Conservation (phyloP, 805 yeast species). For the Metschnikowia shivogae region DNA sequence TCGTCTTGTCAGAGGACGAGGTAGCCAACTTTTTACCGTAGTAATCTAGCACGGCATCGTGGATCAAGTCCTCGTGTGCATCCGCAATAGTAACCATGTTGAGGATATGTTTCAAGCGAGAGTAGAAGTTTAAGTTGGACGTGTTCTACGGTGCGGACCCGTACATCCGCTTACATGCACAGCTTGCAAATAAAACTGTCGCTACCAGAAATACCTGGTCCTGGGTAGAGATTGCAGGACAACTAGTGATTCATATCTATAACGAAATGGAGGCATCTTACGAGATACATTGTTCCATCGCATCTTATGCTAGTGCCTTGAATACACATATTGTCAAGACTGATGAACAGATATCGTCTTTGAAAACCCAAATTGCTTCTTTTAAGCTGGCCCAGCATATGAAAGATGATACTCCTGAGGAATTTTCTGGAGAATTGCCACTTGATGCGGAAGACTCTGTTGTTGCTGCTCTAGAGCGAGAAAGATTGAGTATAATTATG, state of each 20-base stretch:
- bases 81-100: constrained; percentile 78
- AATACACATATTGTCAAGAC: constrained; percentile 12
- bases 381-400: constrained; percentile 10
- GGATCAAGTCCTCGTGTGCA: constrained; percentile 90
- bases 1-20: constrained; percentile 18
- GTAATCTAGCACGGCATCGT: constrained; percentile 95
- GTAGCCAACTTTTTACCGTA: constrained; percentile 89
- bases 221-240: not conserved
- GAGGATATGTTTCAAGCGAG: not conserved
- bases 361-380: constrained; percentile 6
- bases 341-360: constrained; percentile 6
- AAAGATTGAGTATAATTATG: constrained; percentile 30
- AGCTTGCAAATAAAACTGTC: not conserved
- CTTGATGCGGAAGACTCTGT: constrained; percentile 13
- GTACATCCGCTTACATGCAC: constrained; percentile 1
- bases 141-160: constrained; percentile 5
- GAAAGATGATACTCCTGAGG: not conserved
- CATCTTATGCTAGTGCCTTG: constrained; percentile 9
- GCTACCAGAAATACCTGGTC: not conserved
- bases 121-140: constrained; percentile 1
- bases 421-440: not conserved
- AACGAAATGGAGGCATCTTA: constrained; percentile 7
- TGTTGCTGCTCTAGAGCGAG: constrained; percentile 25
- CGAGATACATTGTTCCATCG: constrained; percentile 9
- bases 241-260: too few relatives aligned